Base-by-base conservation (phyloP, 176 grass and related monocot species). In the Raddia guianensis region DNA sequence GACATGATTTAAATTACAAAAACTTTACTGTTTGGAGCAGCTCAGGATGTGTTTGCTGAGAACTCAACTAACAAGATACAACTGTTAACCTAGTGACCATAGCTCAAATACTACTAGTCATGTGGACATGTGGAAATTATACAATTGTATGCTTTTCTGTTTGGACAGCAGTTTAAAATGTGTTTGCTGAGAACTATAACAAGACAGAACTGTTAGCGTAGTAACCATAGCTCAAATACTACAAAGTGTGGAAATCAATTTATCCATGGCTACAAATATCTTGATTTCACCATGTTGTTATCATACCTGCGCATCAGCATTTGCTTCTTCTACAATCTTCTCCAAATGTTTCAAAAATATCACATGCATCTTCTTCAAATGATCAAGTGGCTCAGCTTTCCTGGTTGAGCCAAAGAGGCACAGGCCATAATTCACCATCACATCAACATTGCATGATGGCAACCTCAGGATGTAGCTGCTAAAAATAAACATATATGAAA, bases 361-460 rank as follows among this genome's bases (percentile, higher is more conserved):
- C n/a, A 18, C 63, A 49, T 95, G 86, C 82, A 63, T 83, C 81
- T 87, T 85, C 86, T 93, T 93, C 77, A 99, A 80, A 83, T 84
- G 43, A 57, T 88, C 84, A 7, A 90, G 78, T 69, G 96, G 96
- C 79, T 95, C 92, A 14, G 92, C 90, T 61, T 93, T 88, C 75
- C 96, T 99, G 67, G 65, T 89, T 20, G 84, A 82, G 68, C 14
- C 21, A 68, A 13, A n/a, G 84, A 82, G 68, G 11, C 21, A 68
- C 20, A n/a, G 11, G 35, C 6, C 65, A 60, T 55, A 63, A 73
- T 75, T 66, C 52, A 72, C 11, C 47, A 74, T 74, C 74, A 58
- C 42, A 75, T 86, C 8, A 57, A 79, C 19, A 69, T 45, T 9
- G 35, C 19, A 80, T 47, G 3, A 69, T 45, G 12, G 35, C 19